phyloP scores from a whole-genome alignment of 352 stramenopile genomes.

The Thalassiosira tumida region DNA sequence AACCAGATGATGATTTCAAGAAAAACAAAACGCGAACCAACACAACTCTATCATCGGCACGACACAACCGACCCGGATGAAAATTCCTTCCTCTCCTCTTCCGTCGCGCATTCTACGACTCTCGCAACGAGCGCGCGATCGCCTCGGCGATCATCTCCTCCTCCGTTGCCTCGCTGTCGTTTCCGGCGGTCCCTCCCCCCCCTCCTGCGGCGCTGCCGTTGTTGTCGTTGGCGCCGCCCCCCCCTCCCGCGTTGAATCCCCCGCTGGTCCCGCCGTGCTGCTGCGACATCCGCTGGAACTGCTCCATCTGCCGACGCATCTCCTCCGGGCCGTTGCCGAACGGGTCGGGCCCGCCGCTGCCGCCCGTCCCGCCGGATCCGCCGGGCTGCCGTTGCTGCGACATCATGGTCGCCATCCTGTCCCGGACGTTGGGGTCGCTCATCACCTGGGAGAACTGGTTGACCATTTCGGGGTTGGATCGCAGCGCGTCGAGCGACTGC shows the following conservation, averaged over 20 bases:
- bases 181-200: constrained; percentile 18
- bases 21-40: not conserved
- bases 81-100: not conserved
- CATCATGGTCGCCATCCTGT: constrained; percentile 79
- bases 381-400: constrained; percentile 51
- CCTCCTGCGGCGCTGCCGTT: constrained; percentile 7
- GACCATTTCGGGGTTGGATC: constrained; percentile 86
- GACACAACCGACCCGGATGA: not conserved
- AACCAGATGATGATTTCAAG: not conserved
- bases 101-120: constrained; percentile 75
- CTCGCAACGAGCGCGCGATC: constrained; percentile 89
- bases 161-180: constrained; percentile 89
- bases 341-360: constrained; percentile 34
- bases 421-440: constrained; percentile 73
- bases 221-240: not conserved
- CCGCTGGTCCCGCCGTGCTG: constrained; percentile 56
- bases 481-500: constrained; percentile 79
- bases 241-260: constrained; percentile 34
- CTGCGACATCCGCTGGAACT: constrained; percentile 60
- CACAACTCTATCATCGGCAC: not conserved
- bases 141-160: constrained; percentile 92
- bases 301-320: constrained; percentile 72
- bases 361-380: not conserved
- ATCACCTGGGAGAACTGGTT: constrained; percentile 85
- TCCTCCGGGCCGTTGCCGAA: constrained; percentile 48